Conservation (phyloP, 2,329 filamentous ascomycete species). For the Thermomyces lanuginosus region DNA sequence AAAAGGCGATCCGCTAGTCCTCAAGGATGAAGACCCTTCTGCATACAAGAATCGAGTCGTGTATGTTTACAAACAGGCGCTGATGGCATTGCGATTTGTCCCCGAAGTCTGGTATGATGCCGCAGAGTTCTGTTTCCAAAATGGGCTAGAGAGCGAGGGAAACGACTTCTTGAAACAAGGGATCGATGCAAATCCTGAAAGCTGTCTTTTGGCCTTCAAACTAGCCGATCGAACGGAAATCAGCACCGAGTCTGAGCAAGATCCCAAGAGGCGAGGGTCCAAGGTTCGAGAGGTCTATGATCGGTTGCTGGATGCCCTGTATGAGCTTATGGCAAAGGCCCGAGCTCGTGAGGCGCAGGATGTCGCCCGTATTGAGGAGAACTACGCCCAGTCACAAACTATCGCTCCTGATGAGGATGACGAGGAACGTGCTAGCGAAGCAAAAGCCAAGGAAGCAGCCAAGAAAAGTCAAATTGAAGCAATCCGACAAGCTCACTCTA, state of each 20-base stretch:
- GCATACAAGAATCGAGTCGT: conserved; percentile 64
- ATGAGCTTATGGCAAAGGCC: conserved; percentile 60
- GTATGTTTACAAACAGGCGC: conserved; percentile 82
- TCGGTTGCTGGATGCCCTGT: conserved; percentile 69
- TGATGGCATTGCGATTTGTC: conserved; percentile 89
- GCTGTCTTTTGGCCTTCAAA: conserved; percentile 75
- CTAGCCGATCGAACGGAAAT: conserved; percentile 76
- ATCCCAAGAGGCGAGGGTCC: conserved; percentile 45
- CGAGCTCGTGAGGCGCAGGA: conserved; percentile 50
- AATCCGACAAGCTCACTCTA: conserved; percentile 48
- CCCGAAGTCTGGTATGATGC: conserved; percentile 93
- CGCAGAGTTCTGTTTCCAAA: conserved; percentile 78
- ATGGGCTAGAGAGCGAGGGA: conserved; percentile 54
- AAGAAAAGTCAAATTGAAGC: conserved; percentile 40
- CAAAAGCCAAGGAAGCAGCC: conserved; percentile 35
- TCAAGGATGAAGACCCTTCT: conserved; percentile 64
- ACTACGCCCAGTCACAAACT: conserved; percentile 30
- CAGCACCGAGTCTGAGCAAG: conserved; percentile 59
- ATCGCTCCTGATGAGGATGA: conserved; percentile 36
- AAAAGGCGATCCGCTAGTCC: conserved; percentile 74
- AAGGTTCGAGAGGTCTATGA: conserved; percentile 73
- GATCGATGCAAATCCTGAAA: conserved; percentile 81
- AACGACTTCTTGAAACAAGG: conserved; percentile 68
- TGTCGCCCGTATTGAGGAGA: conserved; percentile 38
- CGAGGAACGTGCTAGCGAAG: conserved; percentile 33